Conservation (phyloP, 768 basidiomycete species). For the Podaxis sp. region DNA sequence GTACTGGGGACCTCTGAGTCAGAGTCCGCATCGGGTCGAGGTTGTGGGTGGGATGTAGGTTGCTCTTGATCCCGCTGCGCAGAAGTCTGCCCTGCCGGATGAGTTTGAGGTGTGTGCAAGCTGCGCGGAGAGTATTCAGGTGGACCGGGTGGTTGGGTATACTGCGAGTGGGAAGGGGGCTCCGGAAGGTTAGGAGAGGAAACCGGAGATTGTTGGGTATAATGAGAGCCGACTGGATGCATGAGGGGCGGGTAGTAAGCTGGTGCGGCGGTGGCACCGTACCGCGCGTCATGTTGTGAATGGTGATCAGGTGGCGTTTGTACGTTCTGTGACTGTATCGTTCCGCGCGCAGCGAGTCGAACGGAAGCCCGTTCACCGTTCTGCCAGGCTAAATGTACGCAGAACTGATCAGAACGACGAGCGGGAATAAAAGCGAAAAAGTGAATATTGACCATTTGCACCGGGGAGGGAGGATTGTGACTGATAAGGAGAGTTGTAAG, state of each 20-base stretch:
- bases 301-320: slow-evolving; percentile 18
- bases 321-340: slow-evolving; percentile 21
- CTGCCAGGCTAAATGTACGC: slow-evolving; percentile 46
- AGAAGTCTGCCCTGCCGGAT: not conserved
- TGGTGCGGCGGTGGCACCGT: slow-evolving; percentile 24
- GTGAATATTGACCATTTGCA: not conserved
- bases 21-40: slow-evolving; percentile 2
- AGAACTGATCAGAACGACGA: not conserved
- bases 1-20: slow-evolving; percentile 15
- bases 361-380: slow-evolving; percentile 52
- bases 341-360: slow-evolving; percentile 54
- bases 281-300: slow-evolving; percentile 29
- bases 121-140: not conserved
- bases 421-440: not conserved
- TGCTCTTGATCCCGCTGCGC: slow-evolving; percentile 5
- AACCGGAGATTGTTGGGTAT: not conserved
- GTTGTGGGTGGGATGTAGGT: not conserved
- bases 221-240: not conserved
- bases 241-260: not conserved
- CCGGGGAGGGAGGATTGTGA: not conserved
- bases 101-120: not conserved
- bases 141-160: slow-evolving; percentile 13
- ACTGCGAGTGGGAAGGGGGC: slow-evolving; percentile 12
- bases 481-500: not conserved
- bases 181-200: not conserved